Conservation (phyloP, 2,329 filamentous ascomycete genomes). For the Echinosphaeria canescens region DNA sequence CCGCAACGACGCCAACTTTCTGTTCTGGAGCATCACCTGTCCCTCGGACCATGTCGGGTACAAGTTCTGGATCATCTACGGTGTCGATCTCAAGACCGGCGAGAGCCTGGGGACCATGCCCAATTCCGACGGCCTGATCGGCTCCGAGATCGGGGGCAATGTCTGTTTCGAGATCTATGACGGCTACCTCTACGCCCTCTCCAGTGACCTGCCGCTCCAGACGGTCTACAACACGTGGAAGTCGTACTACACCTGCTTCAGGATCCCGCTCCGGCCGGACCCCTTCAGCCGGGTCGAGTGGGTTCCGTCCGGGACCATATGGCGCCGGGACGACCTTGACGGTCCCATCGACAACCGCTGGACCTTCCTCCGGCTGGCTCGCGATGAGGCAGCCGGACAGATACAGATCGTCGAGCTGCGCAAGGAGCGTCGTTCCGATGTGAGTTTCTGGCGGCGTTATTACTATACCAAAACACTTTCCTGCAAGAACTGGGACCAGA, state of each 20-base stretch:
- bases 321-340: slow-evolving; percentile 44
- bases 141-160: slow-evolving; percentile 40
- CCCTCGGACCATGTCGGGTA: slow-evolving; percentile 27
- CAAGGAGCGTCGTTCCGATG: slow-evolving; percentile 36
- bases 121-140: slow-evolving; percentile 34
- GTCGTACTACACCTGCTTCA: slow-evolving; percentile 46
- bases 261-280: slow-evolving; percentile 32
- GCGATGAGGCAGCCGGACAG: slow-evolving; percentile 32
- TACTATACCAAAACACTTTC: no score
- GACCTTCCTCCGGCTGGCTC: slow-evolving; percentile 40
- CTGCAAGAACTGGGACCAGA: no score
- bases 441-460: slow-evolving; percentile 36
- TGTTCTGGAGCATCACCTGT: slow-evolving; percentile 46
- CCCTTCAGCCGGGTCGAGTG: slow-evolving; percentile 14
- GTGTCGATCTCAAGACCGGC: slow-evolving; percentile 20
- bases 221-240: slow-evolving; percentile 43
- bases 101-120: slow-evolving; percentile 20
- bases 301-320: slow-evolving; percentile 25
- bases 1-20: slow-evolving; percentile 34
- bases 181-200: slow-evolving; percentile 45
- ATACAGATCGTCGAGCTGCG: slow-evolving; percentile 44
- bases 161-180: slow-evolving; percentile 53
- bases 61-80: slow-evolving; percentile 39
- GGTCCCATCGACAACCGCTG: slow-evolving; percentile 56
- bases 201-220: slow-evolving; percentile 39